Evolutionary conservation across 1,284 basidiomycete genomes (phyloP).

Genomic region (Sporisorium scitamineum): DNA sequence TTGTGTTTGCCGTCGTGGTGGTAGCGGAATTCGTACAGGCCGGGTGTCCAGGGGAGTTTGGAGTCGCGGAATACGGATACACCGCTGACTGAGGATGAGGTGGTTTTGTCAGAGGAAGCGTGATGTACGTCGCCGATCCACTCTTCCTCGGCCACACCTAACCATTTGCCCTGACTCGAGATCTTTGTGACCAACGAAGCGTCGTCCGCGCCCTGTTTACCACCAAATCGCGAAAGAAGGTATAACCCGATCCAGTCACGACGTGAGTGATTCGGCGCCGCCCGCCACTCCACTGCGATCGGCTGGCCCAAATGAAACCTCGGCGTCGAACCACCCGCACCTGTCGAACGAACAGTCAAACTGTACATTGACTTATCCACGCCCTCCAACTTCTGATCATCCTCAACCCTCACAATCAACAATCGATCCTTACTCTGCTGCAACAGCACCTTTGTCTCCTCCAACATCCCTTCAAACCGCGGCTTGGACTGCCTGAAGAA

Average conservation of each 20-base stretch:
- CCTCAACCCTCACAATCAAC: constrained; percentile 55
- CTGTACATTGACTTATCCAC: constrained; percentile 55
- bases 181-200: constrained; percentile 75
- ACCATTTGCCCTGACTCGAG: constrained; percentile 90
- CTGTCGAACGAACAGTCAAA: constrained; percentile 10
- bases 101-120: not conserved
- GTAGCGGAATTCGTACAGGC: constrained; percentile 82
- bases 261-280: constrained; percentile 86
- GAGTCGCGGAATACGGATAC: constrained; percentile 69
- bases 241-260: constrained; percentile 98
- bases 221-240: constrained; percentile 52
- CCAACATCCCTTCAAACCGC: constrained; percentile 72
- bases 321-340: not conserved
- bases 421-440: constrained; percentile 85
- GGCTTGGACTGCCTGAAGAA: constrained; percentile 78
- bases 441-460: constrained; percentile 91
- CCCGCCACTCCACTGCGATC: constrained; percentile 87
- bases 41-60: constrained; percentile 83
- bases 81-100: constrained; percentile 11
- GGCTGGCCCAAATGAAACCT: constrained; percentile 91
- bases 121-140: constrained; percentile 83
- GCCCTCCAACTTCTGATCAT: constrained; percentile 44
- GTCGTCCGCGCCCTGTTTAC: constrained; percentile 32
- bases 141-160: constrained; percentile 88
- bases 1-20: constrained; percentile 83